Percentiles rank a stretch among this genome's conserved stretches.
Evolutionary conservation across 2,329 filamentous ascomycete genomes (phyloP).

Genomic region (Allantophomopsis lycopodina): DNA sequence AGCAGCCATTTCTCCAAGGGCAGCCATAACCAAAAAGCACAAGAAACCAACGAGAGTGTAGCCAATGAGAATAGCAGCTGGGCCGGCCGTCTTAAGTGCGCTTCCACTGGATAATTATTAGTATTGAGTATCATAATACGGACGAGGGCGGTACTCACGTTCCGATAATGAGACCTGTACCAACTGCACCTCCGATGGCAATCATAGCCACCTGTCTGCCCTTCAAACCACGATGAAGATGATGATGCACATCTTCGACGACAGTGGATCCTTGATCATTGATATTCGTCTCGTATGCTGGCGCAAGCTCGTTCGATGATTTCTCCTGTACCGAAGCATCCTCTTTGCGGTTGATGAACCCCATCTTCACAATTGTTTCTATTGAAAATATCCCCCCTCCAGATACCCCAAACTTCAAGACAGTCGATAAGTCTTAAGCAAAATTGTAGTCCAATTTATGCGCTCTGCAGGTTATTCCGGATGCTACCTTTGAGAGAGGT

Average conservation of each 20-base stretch:
- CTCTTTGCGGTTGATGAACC: neutral
- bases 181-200: slow-evolving; percentile 63
- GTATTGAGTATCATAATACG: no score
- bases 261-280: neutral
- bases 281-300: neutral
- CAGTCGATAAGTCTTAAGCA: no score
- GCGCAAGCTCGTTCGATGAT: neutral
- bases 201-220: slow-evolving; percentile 45
- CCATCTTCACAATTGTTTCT: neutral
- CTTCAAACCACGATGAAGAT: slow-evolving; percentile 34
- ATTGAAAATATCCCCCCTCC: no score
- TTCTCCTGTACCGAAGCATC: neutral
- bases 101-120: neutral
- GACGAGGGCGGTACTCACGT: slow-evolving; percentile 19
- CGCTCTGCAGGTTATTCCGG: no score
- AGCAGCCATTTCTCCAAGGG: slow-evolving; percentile 72
- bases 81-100: slow-evolving; percentile 31
- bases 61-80: slow-evolving; percentile 57
- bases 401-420: no score
- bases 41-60: slow-evolving; percentile 57
- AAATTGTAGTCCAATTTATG: no score
- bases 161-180: slow-evolving; percentile 59
- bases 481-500: no score
- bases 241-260: slow-evolving; percentile 9
- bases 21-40: slow-evolving; percentile 72